phyloP scores from a whole-genome alignment of 176 grass and related monocot species.

The Aegilops sharonensis region DNA sequence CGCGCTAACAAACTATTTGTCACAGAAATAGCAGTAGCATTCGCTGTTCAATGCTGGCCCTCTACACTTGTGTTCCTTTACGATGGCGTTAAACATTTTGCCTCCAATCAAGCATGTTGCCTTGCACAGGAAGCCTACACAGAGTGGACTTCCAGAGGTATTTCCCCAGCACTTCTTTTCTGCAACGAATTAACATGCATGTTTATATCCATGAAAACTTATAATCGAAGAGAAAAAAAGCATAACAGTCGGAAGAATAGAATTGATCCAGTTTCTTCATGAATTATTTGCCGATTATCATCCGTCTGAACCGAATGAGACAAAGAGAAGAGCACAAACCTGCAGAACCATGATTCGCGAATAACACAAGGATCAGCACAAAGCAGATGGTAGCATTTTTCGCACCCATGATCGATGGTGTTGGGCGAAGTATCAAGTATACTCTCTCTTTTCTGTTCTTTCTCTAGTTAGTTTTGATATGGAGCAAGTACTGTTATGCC shows the following conservation, averaged over 20 bases:
- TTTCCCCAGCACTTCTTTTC: not conserved
- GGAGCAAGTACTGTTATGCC: not conserved
- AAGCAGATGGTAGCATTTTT: not conserved
- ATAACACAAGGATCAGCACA: not conserved
- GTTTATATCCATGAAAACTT: not conserved
- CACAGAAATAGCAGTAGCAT: constrained; percentile 13
- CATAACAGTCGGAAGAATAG: not conserved
- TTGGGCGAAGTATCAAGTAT: not conserved
- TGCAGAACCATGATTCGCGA: not conserved
- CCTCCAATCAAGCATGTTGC: not conserved
- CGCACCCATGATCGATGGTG: not conserved
- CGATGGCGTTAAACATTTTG: not conserved
- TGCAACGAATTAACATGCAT: not conserved
- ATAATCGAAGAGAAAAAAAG: not conserved
- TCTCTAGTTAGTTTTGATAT: not conserved
- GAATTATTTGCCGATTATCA: not conserved
- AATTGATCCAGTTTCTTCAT: not conserved
- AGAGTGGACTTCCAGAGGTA: not conserved
- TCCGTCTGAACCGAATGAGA: not conserved
- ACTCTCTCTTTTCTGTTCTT: not conserved
- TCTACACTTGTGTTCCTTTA: not conserved
- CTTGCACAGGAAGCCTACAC: not conserved
- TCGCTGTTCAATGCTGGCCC: not conserved
- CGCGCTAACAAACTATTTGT: not conserved
- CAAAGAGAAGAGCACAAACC: constrained; percentile 1